Evolutionary conservation across 2,329 filamentous ascomycete species (phyloP).

Genomic region (Fusarium cyanostomum): DNA sequence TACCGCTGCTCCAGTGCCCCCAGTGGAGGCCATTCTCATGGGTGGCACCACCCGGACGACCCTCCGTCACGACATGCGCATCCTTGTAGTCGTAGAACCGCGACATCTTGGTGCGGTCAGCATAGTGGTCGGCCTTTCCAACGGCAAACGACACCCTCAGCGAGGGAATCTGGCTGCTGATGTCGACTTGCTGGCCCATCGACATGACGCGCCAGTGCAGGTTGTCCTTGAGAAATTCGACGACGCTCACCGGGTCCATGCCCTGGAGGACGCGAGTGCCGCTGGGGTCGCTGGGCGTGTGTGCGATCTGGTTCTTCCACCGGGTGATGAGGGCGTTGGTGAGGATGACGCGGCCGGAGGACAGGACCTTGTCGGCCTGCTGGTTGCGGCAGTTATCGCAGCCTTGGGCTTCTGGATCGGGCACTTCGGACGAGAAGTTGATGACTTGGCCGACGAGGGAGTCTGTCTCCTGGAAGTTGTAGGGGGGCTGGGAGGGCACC

Average conservation of each 20-base stretch:
- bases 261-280: background rate
- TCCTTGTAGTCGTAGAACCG: background rate
- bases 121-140: background rate
- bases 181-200: background rate
- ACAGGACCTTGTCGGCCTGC: no score
- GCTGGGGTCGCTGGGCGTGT: background rate
- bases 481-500: no score
- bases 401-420: no score
- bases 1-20: no score
- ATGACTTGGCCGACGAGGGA: no score
- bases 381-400: no score
- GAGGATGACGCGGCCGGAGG: no score
- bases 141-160: constrained; percentile 1
- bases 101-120: background rate
- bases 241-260: background rate
- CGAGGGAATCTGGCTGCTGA: background rate
- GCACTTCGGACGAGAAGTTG: no score
- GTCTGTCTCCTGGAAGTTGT: no score
- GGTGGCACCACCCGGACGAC: background rate
- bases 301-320: background rate
- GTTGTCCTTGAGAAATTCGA: background rate
- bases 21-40: no score
- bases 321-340: constrained; percentile 12
- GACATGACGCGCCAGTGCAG: constrained; percentile 3
- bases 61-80: background rate